Conservation (phyloP, 306 rosid genomes). For the Rosa chinensis region DNA sequence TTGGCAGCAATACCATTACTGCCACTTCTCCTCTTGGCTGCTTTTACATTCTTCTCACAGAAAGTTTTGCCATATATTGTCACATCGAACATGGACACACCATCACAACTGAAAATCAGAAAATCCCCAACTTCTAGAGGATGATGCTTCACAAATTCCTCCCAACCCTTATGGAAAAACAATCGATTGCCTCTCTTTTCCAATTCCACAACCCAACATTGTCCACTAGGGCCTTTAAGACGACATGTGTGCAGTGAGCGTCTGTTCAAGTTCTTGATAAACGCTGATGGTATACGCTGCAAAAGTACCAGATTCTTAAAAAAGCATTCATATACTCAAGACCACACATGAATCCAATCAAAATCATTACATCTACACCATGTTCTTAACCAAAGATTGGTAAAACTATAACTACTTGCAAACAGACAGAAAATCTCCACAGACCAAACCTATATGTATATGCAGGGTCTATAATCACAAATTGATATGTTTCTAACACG, state of each 20-base stretch:
- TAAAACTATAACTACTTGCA: neutral
- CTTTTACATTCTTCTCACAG: neutral
- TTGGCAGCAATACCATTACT: too few species aligned
- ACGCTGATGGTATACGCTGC: conserved; percentile 12
- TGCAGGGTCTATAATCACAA: neutral
- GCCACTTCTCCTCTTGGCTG: neutral
- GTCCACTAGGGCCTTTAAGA: neutral
- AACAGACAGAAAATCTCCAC: neutral
- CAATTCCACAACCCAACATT: conserved; percentile 10
- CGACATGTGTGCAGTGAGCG: neutral
- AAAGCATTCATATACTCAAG: neutral
- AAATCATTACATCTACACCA: neutral
- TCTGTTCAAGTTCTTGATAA: conserved; percentile 9
- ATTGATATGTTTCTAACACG: neutral
- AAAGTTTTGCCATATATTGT: neutral
- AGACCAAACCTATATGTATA: neutral
- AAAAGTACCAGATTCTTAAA: neutral
- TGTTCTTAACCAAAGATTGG: neutral
- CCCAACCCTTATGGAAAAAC: conserved; percentile 11
- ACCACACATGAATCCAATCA: neutral
- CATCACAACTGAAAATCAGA: conserved; percentile 4
- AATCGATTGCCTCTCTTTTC: neutral
- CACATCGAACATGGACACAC: neutral
- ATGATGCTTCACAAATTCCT: neutral
- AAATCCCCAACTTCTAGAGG: neutral